Evolutionary conservation across 805 yeast genomes (phyloP), one percentile per base, ranked within the genome.

Genomic region (Teunomyces cretensis): DNA sequence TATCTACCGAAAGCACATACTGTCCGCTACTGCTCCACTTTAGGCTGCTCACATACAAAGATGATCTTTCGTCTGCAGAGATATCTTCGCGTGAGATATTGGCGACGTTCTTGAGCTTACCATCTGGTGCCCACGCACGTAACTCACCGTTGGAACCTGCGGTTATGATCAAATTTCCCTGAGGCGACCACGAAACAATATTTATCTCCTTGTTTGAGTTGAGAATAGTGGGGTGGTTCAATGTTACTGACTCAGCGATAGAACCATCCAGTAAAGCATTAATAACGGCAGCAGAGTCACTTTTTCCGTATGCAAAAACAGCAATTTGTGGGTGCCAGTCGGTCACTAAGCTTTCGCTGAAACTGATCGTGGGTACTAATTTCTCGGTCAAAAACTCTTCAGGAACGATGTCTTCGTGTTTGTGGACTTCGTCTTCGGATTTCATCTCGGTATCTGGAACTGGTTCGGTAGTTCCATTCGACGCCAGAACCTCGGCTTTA

Each of bases 91-190:
- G 31, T 9, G 45, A 39, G 1, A 54, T 38, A 42, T 62, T 68
- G 30, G 68, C 68, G 13, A 71, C 58, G 48, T 81, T 83, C 47
- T 78, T 70, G 31, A 88, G 67, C 26, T 76, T 74, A 0, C 96
- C 96, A 39, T 80, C 84, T 0, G 78, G 71, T 9, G 83, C 76
- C 96, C 96, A 90, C n/a, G 87, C 69, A 45, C 92, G 67, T 7
- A 90, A 55, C 54, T 86, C 92, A 11, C 96, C 96, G 55, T 75
- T 75, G 44, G 75, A 79, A 2, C 83, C 74, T 2, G 83, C 86
- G 0, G 91, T 84, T 11, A 85, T 72, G 2, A 89, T 61, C 11
- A 73, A 53, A 33, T 76, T 68, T 0, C 96, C 96, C 43, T 68
- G 65, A 1, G 84, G 83, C 9, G 88, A 77, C 95, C 95, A 88